phyloP scores from a whole-genome alignment of 306 rosid genomes.

The Purshia tridentata region DNA sequence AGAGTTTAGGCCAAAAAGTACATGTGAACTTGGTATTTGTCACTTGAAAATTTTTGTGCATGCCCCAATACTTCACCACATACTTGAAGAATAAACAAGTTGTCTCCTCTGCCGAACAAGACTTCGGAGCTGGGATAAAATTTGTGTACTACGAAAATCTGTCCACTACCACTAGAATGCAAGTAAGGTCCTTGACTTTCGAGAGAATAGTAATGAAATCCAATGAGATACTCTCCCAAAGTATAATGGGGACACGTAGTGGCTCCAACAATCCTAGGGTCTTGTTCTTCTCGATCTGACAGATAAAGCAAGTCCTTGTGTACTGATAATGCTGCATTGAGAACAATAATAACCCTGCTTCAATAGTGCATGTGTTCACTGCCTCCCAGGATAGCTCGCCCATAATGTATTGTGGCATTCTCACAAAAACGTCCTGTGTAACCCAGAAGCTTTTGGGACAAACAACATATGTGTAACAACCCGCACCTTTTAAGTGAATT shows the following conservation, averaged over 20 bases:
- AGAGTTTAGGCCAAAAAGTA: too few relatives aligned
- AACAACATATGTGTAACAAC: too few relatives aligned
- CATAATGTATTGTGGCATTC: background rate
- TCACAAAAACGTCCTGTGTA: background rate
- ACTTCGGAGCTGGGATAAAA: background rate
- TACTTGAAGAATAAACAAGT: background rate
- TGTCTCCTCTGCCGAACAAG: background rate
- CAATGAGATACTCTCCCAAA: background rate
- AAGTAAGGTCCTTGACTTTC: background rate
- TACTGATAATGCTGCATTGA: background rate
- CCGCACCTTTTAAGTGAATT: too few relatives aligned
- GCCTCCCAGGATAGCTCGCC: slow-evolving; percentile 10
- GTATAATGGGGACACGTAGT: too few relatives aligned
- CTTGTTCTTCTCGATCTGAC: background rate
- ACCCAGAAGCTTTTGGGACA: background rate
- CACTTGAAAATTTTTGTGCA: background rate
- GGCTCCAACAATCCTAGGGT: background rate
- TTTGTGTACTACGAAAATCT: background rate
- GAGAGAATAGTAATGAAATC: background rate
- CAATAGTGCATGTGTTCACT: background rate
- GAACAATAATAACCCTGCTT: slow-evolving; percentile 6
- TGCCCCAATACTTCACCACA: background rate
- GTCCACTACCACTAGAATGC: background rate
- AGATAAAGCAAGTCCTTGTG: background rate
- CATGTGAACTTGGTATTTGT: too few relatives aligned